Evolutionary conservation across 2,329 filamentous ascomycete genomes (phyloP).

Genomic region (Coniella lustricola): DNA sequence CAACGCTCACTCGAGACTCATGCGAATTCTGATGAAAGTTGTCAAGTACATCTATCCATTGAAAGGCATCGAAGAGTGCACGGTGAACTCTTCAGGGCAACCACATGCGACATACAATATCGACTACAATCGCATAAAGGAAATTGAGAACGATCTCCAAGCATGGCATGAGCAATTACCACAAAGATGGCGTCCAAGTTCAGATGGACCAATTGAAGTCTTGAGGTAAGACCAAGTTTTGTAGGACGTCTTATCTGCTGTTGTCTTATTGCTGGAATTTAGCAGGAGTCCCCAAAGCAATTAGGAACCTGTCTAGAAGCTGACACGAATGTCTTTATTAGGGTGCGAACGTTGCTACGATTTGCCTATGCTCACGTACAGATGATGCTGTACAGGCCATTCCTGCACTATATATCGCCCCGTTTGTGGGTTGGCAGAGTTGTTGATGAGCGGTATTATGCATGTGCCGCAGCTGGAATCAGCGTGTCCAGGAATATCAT

Average conservation of each 20-base stretch:
- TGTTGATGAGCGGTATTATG: constrained; percentile 71
- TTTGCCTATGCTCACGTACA: constrained; percentile 80
- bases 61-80: constrained; percentile 45
- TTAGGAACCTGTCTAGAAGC: background rate
- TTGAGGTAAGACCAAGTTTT: constrained; percentile 53
- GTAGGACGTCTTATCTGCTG: background rate
- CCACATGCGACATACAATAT: constrained; percentile 52
- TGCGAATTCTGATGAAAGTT: constrained; percentile 58
- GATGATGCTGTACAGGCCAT: constrained; percentile 75
- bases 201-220: constrained; percentile 66
- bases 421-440: constrained; percentile 46
- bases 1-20: constrained; percentile 58
- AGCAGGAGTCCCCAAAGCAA: background rate
- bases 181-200: constrained; percentile 68
- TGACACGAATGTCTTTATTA: constrained; percentile 18
- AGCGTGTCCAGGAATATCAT: constrained; percentile 66
- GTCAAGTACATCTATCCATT: constrained; percentile 60
- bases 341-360: constrained; percentile 66
- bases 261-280: background rate
- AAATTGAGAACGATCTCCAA: constrained; percentile 57
- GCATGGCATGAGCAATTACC: constrained; percentile 63
- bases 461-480: constrained; percentile 57
- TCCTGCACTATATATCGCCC: constrained; percentile 74
- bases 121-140: constrained; percentile 55
- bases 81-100: constrained; percentile 27